Base-by-base conservation (phyloP, 139 green algal genomes). In the Astrephomene gubernaculifera region DNA sequence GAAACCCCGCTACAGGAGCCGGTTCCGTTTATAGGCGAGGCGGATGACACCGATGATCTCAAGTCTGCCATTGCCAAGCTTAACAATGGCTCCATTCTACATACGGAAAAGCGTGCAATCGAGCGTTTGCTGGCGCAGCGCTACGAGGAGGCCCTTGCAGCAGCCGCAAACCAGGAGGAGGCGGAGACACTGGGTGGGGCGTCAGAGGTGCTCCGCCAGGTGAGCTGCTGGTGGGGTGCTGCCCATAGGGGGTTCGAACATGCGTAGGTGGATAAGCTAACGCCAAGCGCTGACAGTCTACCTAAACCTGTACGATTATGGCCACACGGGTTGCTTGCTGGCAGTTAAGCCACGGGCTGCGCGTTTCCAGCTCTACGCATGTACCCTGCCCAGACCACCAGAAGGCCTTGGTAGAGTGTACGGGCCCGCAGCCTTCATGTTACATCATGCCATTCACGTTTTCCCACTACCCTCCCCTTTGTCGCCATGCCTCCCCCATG, bases 61-160 rank as follows among this genome's bases (percentile, higher is more conserved):
- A 74, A 57, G 21, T 31, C 43, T 1, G 78, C 78, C 1, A 84
- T 84, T 27, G 78, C 63, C 17, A 84, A 84, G 31, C 78, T 84
- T 33, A 84, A 64, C 33, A 75, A 31, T 22, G 61, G 63, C 63
- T n/a, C 22, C 43, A 84, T 84, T 22, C 78, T 84, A 9, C 78
- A 84, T 44, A 84, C 78, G 1, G 78, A 84, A 44, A 84, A 84
- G 78, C 61, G 78, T 2, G 78, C 78, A 5, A 64, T 84, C 21
- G 78, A 84, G 63, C 78, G 78, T 5, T 35, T 84, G 44, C 78
- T 84, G 31, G 78, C 78, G 4, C 78, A 84, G 41, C 78, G 78
- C n/a, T 84, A 84, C 27, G 78, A 84, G 43, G 78, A 84, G 4
- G 78, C 78, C 21, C 63, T 84, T 22, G 78, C 78, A 4, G 75